Evolutionary conservation across 1,284 basidiomycete species (phyloP), one percentile per base, ranked within the genome.

Genomic region (Cutaneotrichosporon spelunceum): DNA sequence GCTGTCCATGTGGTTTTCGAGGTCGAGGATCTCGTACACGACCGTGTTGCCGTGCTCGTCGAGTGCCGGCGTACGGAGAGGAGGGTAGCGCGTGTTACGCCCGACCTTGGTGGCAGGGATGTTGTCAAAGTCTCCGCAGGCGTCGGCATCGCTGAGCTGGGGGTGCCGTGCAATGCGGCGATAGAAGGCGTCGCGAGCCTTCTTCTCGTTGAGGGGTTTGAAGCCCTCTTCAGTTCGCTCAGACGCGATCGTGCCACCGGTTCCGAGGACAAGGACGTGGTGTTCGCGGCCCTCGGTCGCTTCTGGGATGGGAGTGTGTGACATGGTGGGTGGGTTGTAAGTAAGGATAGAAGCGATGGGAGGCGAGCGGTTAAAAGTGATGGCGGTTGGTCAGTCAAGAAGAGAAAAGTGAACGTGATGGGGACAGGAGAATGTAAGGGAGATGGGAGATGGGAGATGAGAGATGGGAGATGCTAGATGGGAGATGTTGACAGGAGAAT

Each of bases 101-200:
- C 67, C 56, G 27, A 52, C 47, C 16, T 50, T 50, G n/a, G 50
- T 53, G 2, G 56, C 56, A 9, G 33, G 26, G 23, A 59, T 47
- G 21, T 52, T 34, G 16, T 59, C 57, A 19, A 36, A 34, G 29
- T 39, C 21, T 23, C 23, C 23, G 23, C n/a, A n/a, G 24, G 55
- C 57, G 24, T 54, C 57, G 13, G 55, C 34, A 45, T 76, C 63
- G 33, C 66, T 61, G 47, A 78, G 62, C 56, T 71, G 70, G 14
- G 76, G 76, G 63, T 78, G 76, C 59, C 73, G 74, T 23, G 75
- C 60, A 55, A 78, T 76, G n/a, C 76, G 67, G 24, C 74, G 68
- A 66, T 70, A 78, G 63, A 78, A 78, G 9, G 65, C 60, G 59
- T 74, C 72, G 47, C 71, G 66, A 34, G 63, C 63, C 60, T 27